Conservation (phyloP, 768 basidiomycete species). For the Lactifluus echinatus region DNA sequence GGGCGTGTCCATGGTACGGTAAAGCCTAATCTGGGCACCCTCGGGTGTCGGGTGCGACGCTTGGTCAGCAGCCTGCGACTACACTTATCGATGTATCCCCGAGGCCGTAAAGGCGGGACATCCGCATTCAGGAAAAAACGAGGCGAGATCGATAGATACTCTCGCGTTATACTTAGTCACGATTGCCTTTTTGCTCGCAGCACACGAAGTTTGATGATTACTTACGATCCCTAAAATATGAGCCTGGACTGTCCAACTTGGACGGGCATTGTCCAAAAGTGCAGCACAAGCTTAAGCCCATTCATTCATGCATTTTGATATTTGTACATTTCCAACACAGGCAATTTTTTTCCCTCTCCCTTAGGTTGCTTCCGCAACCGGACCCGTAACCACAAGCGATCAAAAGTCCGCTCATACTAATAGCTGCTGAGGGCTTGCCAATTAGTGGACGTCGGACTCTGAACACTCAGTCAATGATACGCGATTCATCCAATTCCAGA, state of each 20-base stretch:
- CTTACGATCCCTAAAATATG: constrained; percentile 2
- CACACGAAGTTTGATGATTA: not conserved
- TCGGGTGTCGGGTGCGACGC: not conserved
- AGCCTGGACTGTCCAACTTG: not conserved
- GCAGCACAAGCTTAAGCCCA: no score
- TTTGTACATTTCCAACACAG: not conserved
- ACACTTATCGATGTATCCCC: not conserved
- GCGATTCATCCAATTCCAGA: not conserved
- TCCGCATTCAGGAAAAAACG: not conserved
- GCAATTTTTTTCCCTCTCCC: not conserved
- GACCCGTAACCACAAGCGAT: not conserved
- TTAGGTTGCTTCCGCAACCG: not conserved
- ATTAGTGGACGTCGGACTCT: not conserved
- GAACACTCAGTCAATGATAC: not conserved
- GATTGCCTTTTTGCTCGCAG: constrained; percentile 4
- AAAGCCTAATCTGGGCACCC: not conserved
- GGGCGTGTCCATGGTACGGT: not conserved
- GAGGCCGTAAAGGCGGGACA: not conserved
- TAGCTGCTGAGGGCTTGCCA: not conserved
- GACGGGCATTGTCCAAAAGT: not conserved
- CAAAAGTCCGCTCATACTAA: not conserved
- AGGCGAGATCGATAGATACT: constrained; percentile 5
- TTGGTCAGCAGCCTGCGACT: not conserved
- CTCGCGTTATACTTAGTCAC: not conserved
- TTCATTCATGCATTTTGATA: not conserved